Evolutionary conservation across 495 filamentous ascomycete species (phyloP), one percentile per base, ranked within the genome.

Genomic region (Xylaria venustula): DNA sequence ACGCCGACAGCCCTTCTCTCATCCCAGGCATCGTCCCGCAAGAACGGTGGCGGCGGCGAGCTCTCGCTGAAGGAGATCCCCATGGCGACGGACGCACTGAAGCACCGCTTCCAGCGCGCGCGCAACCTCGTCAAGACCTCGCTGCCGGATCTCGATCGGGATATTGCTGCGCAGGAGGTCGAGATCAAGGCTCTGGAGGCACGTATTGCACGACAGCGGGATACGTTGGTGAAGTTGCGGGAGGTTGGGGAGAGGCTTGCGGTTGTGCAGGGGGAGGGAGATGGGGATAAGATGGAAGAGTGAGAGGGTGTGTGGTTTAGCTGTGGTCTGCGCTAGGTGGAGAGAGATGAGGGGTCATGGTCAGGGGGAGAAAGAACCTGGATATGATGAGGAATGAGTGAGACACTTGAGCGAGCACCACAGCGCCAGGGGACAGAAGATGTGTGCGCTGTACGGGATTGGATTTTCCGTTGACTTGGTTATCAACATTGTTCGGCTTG

Each of bases 121-220:
- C 81, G 89, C 17, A 76, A 64, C 8, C 85, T 88, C 40, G 79
- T 97, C 12, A 54, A 32, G 49, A 79, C 84, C 58, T 75, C 75
- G 54, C 76, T 97, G 62, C 89, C 90, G 12, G 92, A 95, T 75
- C 80, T 94, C 47, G 77, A 85, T 12, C 81, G 90, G 52, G 82
- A 77, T n/a, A 75, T 91, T 1, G 77, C 82, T 47, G 91, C 97
- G 68, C 92, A 97, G 76, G 83, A 91, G 62, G 81, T 74, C 41
- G 93, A 97, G 79, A 92, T 97, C 46, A 64, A 63, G 46, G 86
- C 88, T 67, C 80, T 97, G 45, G 87, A 93, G 76, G 87, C 82
- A 55, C 77, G 81, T 58, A 83, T 90, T 60, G 71, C 72, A 57
- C 78, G 75, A 57, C 83, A 92, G 75, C 80, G 80, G 30, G 79